phyloP scores from a whole-genome alignment of 345 rosid species.

The Aquilaria sinensis region DNA sequence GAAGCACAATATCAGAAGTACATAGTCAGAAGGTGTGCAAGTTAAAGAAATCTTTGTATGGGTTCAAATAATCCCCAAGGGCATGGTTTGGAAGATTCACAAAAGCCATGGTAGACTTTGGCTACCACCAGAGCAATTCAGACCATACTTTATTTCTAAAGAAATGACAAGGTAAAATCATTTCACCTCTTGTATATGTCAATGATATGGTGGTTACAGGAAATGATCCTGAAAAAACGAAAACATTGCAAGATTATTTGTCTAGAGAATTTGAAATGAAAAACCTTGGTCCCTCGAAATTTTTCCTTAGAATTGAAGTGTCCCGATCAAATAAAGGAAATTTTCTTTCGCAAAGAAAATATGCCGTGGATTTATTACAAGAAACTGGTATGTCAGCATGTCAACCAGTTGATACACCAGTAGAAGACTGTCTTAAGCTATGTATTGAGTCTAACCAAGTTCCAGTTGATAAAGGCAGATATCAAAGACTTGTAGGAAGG shows the following conservation, averaged over 20 bases:
- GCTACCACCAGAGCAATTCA: background rate
- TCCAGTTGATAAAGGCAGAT: too few relatives aligned
- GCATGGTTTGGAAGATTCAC: background rate
- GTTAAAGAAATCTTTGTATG: background rate
- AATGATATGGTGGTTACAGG: conserved; percentile 4
- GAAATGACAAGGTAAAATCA: too few relatives aligned
- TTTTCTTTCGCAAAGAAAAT: too few relatives aligned
- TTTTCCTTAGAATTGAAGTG: background rate
- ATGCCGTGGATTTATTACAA: too few relatives aligned
- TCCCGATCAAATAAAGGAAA: background rate
- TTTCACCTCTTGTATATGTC: background rate
- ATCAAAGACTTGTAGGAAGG: too few relatives aligned
- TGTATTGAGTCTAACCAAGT: too few relatives aligned
- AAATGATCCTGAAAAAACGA: background rate
- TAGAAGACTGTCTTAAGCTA: too few relatives aligned
- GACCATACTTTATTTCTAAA: background rate
- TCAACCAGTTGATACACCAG: too few relatives aligned
- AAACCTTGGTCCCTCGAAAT: background rate
- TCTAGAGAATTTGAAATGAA: conserved; percentile 2
- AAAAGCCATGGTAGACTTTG: background rate
- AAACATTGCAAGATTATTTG: background rate
- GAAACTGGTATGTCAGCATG: too few relatives aligned
- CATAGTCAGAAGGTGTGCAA: too few relatives aligned
- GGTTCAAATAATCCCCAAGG: background rate
- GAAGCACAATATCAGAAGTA: too few relatives aligned